Evolutionary conservation across 2,329 filamentous ascomycete species (phyloP), one percentile per base, ranked within the genome.

Genomic region (Botrytis porri): DNA sequence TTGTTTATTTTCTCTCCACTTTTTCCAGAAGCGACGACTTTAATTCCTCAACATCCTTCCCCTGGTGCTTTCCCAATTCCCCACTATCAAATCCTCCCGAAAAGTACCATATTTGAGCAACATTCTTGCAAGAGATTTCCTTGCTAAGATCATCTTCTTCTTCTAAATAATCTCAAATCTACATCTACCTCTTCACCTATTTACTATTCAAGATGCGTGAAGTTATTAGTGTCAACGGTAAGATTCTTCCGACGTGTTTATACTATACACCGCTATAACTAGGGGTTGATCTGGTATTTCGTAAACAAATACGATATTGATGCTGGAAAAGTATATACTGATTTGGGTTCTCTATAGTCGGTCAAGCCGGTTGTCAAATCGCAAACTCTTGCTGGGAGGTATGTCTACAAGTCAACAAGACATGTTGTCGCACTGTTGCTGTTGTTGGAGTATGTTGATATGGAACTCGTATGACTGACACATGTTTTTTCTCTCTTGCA

Each of bases 371-470:
- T 92, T 98, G 96, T 91, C 96, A 99, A 86, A 99, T 99, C 83
- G 96, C 95, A 87, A 99, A 99, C 89, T 96, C 96, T 81, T 98
- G 96, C 91, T 99, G 96, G 96, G 96, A 99, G 94, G 96, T 99
- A 88, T 88, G 93, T 88, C 66, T 9, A 20, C 29, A 29, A n/a
- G 37, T 39, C 20, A 9, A 45, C 32, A 82, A 81, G 75, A 74
- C 59, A 39, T 63, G 79, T 71, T 70, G 29, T 70, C 74, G 73
- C 70, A 60, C 60, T 69, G 29, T 70, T 51, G 32, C 29, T 6
- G 22, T 37, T 67, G 61, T 39, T 69, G 61, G 35, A 18, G 20
- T 45, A 69, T 57, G 29, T 32, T n/a, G 65, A 41, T 16, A 43
- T 32, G 65, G 65, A 57, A 22, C 37, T 57, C n/a, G 18, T n/a